Base-by-base conservation (phyloP, 2,329 filamentous ascomycete genomes). In the Sporothrix curviconia region DNA sequence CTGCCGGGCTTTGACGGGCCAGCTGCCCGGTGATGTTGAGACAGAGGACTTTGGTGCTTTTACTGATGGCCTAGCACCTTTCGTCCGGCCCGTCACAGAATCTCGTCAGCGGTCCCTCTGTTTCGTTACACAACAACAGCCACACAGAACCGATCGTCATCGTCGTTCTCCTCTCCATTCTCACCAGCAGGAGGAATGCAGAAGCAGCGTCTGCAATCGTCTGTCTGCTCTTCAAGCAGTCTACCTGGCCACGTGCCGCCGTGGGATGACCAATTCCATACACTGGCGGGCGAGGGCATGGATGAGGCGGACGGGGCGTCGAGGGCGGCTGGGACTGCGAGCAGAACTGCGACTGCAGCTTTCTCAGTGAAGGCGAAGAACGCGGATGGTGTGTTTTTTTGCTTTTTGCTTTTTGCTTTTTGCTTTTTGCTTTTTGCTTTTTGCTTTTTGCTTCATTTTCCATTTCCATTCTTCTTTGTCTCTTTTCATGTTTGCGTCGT, bases 1-100 rank as follows among this genome's bases (percentile, higher is more conserved):
- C 63, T 92, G 92, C 1, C 81, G 94, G 40, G 85, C 84, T 1
- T 75, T 99, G 64, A 96, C 92, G 2, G 91, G 90, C 0, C 66
- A 71, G 19, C 85, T 92, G 79, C 92, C 92, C 0, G 79, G 83
- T 1, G 83, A 87, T 67, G 77, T 84, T 30, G 82, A 82, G 7
- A 80, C 81, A 54, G 87, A 94, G 61, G 92, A 96, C 70, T 96
- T 96, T 69, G 77, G 80, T 59, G 90, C 90, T 60, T 95, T 86
- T 69, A 96, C 91, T 1, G 92, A 90, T 67, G 86, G 89, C 0
- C 69, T 96, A 91, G 84, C 64, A 83, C 83, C 39, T 96, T 75
- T 63, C 69, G 72, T 59, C 69, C 72, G 53, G 30, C 63, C 66
- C 47, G n/a, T n/a, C n/a, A n/a, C n/a, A n/a, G n/a, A n/a, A n/a